A percentile compares a stretch with the other conserved stretches of the same genome.
Conservation (phyloP, 2,329 filamentous ascomycete genomes). For the Diaporthe destruens region DNA sequence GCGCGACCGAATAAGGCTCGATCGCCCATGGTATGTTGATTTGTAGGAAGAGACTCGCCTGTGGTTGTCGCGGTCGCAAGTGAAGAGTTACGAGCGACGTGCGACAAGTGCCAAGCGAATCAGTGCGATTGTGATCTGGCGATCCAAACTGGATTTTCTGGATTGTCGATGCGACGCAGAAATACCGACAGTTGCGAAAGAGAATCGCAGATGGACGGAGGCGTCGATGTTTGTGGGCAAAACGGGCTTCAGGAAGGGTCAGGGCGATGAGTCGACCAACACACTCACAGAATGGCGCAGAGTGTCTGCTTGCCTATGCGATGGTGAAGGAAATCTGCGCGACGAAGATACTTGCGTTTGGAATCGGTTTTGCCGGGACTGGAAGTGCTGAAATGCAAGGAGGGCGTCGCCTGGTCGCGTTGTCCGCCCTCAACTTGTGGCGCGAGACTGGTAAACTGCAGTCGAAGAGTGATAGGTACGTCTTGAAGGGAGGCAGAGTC, state of each 20-base stretch:
- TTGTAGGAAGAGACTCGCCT: not conserved
- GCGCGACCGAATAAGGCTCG: slow-evolving; percentile 32
- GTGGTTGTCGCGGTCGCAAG: not conserved
- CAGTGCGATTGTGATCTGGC: not conserved
- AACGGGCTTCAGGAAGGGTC: not conserved
- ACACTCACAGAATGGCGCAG: too few relatives aligned
- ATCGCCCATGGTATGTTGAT: slow-evolving; percentile 33
- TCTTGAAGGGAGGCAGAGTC: not conserved
- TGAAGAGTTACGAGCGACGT: not conserved
- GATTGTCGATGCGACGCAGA: not conserved
- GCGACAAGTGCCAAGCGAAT: not conserved
- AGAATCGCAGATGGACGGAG: not conserved
- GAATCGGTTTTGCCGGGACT: not conserved
- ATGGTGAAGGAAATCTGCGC: not conserved
- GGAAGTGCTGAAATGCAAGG: not conserved
- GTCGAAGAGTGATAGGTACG: not conserved
- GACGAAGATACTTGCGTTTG: not conserved
- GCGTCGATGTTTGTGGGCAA: not conserved
- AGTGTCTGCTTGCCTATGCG: not conserved
- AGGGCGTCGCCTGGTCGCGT: not conserved
- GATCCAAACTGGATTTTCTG: not conserved
- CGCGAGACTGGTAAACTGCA: not conserved
- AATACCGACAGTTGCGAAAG: not conserved
- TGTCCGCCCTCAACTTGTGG: not conserved
- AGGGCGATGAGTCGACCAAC: not conserved